Base-by-base conservation (phyloP, 495 filamentous ascomycete species). In the Aspergillus sclerotioniger region DNA sequence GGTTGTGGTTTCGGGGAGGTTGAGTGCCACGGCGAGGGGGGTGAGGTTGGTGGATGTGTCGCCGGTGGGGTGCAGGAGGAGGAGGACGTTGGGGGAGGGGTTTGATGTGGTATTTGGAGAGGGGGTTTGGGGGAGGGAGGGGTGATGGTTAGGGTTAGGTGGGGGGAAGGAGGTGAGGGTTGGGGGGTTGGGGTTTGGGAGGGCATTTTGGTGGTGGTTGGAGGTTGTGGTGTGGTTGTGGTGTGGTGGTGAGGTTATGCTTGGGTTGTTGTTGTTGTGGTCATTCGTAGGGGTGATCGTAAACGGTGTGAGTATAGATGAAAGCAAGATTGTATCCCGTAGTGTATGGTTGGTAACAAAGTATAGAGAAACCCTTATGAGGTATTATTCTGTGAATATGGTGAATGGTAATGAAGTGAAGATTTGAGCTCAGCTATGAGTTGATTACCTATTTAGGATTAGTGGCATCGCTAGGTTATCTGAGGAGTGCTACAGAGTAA, bases 11-110 rank as follows among this genome's bases (percentile, higher is more conserved):
- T 91, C 89, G 0, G 92, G 91, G 12, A 97, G 84, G 43, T 81
- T 70, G n/a, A 97, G 72, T 60, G 85, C 83, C n/a, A 74, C 73
- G 37, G 83, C 90, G 57, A 97, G 86, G n/a, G 71, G 61, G 51
- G 84, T 78, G 76, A 96, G 96, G 12, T 87, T 75, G 3, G 65
- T 58, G 39, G 88, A 78, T 15, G 82, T 84, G 71, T 97, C 93
- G 31, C 94, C 94, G 3, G 98, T 82, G 54, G 93, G 92, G 73
- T 98, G 93, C 43, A 97, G 85, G 49, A 97, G 84, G 68, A 97
- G 71, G 37, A 98, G 87, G 66, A 96, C 80, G 64, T 92, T 86
- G 17, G 84, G 86, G 53, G 59, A 44, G 17, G 43, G 35, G 39
- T 20, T 15, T 15, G 44, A 3, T 9, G 44, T 19, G 44, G 35